Evolutionary conservation across 768 basidiomycete species (phyloP).

Genomic region (Rhodotorula sphaerocarpa): DNA sequence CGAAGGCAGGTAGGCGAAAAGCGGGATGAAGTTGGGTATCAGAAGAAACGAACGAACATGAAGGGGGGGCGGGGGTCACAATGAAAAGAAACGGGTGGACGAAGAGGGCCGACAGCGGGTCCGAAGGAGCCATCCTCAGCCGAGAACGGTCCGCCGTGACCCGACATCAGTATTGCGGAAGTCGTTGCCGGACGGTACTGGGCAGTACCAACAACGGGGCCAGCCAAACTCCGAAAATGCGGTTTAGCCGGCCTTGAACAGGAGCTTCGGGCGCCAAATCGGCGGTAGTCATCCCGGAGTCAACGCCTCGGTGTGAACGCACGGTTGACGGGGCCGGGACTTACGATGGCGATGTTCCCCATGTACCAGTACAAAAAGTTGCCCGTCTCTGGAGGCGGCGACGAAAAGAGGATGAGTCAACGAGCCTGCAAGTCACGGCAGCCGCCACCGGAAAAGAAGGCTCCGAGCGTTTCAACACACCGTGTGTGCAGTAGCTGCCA

Average conservation of each 20-base stretch:
- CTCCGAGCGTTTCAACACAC: too few relatives aligned
- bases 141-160: too few relatives aligned
- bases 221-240: too few relatives aligned
- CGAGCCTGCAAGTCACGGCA: too few relatives aligned
- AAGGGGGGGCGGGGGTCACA: not conserved
- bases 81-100: too few relatives aligned
- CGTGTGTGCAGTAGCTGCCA: conserved; percentile 10
- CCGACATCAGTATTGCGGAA: too few relatives aligned
- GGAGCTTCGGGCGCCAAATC: not conserved
- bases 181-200: too few relatives aligned
- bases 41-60: not conserved
- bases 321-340: not conserved
- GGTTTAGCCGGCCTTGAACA: conserved; percentile 34
- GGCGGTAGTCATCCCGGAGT: not conserved
- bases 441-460: too few relatives aligned
- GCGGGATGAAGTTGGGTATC: too few relatives aligned
- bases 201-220: too few relatives aligned
- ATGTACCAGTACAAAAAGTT: conserved; percentile 99
- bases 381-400: conserved; percentile 66
- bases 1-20: not conserved
- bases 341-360: conserved; percentile 80
- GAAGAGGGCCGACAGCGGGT: too few relatives aligned
- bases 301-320: not conserved
- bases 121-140: too few relatives aligned
- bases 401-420: not conserved